Percentiles rank a stretch among this genome's conserved stretches.
These are phyloP conservation scores for Arabidopsis lyrata DNA, from an alignment of 441 rosid genomes.

Conservation along the genomic window DNA sequence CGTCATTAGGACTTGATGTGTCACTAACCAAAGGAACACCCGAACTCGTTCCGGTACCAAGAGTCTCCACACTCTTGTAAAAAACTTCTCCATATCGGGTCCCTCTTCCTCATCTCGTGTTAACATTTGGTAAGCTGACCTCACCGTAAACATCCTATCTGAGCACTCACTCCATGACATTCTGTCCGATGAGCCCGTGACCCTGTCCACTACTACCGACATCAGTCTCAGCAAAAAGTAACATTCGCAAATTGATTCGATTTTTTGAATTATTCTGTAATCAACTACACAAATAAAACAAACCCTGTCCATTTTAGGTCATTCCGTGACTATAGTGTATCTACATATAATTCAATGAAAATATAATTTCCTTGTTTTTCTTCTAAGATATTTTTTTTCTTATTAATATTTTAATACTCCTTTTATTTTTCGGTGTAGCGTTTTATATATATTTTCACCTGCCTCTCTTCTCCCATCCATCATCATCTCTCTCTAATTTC, in stretches of 20 bases:
- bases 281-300: background rate
- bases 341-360: background rate
- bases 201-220: no score
- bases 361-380: background rate
- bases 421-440: background rate
- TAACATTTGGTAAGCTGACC: no score
- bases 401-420: constrained; percentile 31
- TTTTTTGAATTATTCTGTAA: background rate
- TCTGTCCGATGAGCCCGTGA: no score
- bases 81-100: no score
- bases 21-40: no score
- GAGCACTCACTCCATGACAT: no score
- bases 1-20: no score
- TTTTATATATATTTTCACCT: constrained; percentile 14
- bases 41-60: no score
- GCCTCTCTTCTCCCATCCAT: constrained; percentile 30
- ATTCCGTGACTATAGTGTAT: constrained; percentile 21
- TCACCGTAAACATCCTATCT: no score
- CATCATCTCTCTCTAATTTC: constrained; percentile 21
- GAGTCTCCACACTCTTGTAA: no score
- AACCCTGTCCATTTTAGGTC: background rate
- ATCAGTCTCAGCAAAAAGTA: background rate
- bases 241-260: constrained; percentile 9
- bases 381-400: constrained; percentile 15
- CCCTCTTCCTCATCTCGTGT: no score